Conservation (phyloP, 2,329 filamentous ascomycete genomes). For the Aspergillus latus region DNA sequence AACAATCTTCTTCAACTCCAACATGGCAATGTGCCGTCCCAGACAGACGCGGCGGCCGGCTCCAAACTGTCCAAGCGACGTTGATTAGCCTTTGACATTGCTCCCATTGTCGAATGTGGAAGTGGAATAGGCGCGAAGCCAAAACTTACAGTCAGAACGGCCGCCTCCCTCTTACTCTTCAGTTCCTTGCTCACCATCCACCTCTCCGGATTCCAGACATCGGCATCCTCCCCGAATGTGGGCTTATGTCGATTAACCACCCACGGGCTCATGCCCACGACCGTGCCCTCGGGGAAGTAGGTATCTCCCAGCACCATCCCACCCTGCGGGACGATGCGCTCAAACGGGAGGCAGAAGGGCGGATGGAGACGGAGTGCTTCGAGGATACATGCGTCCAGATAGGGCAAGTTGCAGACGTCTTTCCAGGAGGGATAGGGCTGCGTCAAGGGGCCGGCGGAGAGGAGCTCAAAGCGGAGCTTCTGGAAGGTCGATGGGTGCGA, state of each 20-base stretch:
- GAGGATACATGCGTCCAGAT: constrained; percentile 53
- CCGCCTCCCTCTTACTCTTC: constrained; percentile 18
- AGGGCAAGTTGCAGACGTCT: constrained; percentile 35
- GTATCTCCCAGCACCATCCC: constrained; percentile 9
- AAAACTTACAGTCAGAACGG: constrained; percentile 20
- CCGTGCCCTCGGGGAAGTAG: constrained; percentile 13
- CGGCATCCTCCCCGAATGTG: constrained; percentile 25
- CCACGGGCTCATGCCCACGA: constrained; percentile 16
- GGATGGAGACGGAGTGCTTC: constrained; percentile 50
- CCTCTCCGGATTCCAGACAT: constrained; percentile 21
- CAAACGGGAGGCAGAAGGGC: constrained; percentile 24
- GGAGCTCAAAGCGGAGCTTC: no score
- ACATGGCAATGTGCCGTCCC: constrained; percentile 19
- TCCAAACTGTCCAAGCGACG: constrained; percentile 12
- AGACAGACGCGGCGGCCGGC: constrained; percentile 15
- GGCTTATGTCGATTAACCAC: constrained; percentile 21
- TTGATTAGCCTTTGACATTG: no score
- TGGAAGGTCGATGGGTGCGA: constrained; percentile 16
- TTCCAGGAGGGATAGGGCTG: constrained; percentile 6
- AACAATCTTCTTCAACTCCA: constrained; percentile 27
- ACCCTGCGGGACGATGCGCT: constrained; percentile 14
- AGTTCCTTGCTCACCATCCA: constrained; percentile 33
- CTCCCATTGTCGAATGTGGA: no score
- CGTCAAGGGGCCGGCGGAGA: not conserved
- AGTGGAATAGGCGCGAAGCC: not conserved